phyloP scores from a whole-genome alignment of 129 eudicot species.

The Artemisia annua region DNA sequence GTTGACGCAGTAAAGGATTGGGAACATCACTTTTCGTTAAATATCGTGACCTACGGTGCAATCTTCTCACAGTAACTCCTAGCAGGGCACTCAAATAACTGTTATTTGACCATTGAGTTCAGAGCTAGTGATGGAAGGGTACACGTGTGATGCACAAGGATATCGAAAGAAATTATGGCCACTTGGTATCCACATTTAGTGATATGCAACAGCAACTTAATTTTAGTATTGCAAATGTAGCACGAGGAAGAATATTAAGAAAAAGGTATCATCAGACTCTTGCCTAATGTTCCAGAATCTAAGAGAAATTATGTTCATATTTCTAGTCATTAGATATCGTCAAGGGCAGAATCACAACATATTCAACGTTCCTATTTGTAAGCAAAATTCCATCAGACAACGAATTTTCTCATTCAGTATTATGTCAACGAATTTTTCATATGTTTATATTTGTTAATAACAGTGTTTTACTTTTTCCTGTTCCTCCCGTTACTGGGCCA shows the following conservation, averaged over 20 bases:
- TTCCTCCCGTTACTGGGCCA: background rate
- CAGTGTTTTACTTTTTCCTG: background rate
- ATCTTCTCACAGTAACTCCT: constrained; percentile 17
- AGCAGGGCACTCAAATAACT: background rate
- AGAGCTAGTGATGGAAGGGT: background rate
- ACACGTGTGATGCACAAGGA: background rate
- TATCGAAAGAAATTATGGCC: background rate
- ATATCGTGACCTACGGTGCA: background rate
- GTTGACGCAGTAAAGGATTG: background rate
- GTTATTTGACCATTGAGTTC: background rate
- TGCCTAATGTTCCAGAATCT: background rate
- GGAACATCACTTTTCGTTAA: constrained; percentile 8
- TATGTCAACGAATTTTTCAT: no score
- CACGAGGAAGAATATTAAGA: background rate
- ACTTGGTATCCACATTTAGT: no score
- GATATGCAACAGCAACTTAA: background rate
- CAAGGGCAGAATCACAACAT: background rate
- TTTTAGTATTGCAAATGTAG: background rate
- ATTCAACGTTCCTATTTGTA: background rate
- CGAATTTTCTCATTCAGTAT: background rate
- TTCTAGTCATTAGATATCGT: background rate
- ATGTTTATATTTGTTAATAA: background rate
- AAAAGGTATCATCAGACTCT: background rate
- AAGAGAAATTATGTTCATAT: constrained; percentile 2
- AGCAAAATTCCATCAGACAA: constrained; percentile 9